Evolutionary conservation across 768 basidiomycete species (phyloP), one percentile per base, ranked within the genome.

Genomic region (Suillus fuscotomentosus): DNA sequence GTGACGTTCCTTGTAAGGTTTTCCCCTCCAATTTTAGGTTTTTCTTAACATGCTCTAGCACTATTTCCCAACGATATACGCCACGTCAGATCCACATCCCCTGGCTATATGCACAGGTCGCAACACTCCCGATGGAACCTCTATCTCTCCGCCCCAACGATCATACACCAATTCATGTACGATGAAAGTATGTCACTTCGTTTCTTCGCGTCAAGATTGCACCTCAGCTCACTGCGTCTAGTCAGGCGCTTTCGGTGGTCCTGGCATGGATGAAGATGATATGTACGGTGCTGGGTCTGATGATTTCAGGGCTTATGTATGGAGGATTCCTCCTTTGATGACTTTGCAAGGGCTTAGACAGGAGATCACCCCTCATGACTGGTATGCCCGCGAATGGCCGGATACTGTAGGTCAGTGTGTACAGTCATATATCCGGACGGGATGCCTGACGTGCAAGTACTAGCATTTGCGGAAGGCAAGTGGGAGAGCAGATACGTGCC

Each of bases 281-380:
- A 85, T 88, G 69, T 94, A 88, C 70, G 83, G 82, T 42, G 84
- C 84, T n/a, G 93, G 93, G 17, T 93, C 91, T 13, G 93, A 95
- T 71, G 91, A 94, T 73, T 94, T 94, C 71, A 81, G 87, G 43
- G 85, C 82, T 22, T 94, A 94, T 67, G 72, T 92, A 27, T 95
- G 93, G 93, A 85, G 83, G 67, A 78, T 95, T 42, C 92, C 93
- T 4, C 70, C 82, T 14, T 66, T 82, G 3, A 63, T 68, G 11
- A 75, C 77, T 17, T 79, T 92, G 53, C 64, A 70, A 1, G 80
- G 81, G 31, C 74, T 75, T 65, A 80, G 91, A 50, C 72, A 74
- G 59, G 79, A 82, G 54, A 73, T 91, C 53, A 73, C 75, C 38
- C 65, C 76, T 20, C 73, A 76, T 17, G 79, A 84, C 60, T 88